Base-by-base conservation (phyloP, 768 basidiomycete species). In the Antrodiella citrinella region DNA sequence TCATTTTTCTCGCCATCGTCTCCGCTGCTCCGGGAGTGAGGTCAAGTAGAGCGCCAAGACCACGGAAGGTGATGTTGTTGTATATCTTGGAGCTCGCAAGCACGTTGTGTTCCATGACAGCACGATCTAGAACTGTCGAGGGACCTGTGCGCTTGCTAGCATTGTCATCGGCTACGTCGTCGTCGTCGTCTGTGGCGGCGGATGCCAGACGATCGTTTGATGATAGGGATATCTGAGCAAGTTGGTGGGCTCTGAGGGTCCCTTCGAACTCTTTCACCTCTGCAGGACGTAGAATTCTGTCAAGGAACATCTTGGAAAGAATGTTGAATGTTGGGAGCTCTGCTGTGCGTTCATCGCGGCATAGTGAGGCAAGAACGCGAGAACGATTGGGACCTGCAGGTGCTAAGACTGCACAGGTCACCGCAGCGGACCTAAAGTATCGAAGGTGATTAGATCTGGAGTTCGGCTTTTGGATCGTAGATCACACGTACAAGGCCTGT, bases 81-180 rank as follows among this genome's bases (percentile, higher is more conserved):
- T 98, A 99, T 47, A 98, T 92, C 60, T 93, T 91, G 2, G 93
- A 95, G 65, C 92, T 93, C 3, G 94, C 92, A 54, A 97, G 80
- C 9, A 99, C 75, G 66, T 99, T 99, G 69, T 99, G 96, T 65
- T 99, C 96, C 86, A 98, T 91, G 43, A 99, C 93, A 4, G 96
- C 96, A 43, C 94, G 81, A 65, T 98, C 96, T 40, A 99, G 77
- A 18, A 99, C 94, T 9, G 94, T 98, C 4, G 91, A 84, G 2
- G 96, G 95, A 1, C 93, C 95, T 39, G 86, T 91, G 54, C 93
- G 79, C 35, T 79, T 89, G 67, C 86, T 89, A 13, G 75, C 60
- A 11, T 69, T 72, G 5, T 80, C 74, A 22, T 82, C 83, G 23
- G 65, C 65, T 41, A 68, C 70, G 49, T 70, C 72, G 19, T 65